Percentiles rank a stretch among this genome's conserved stretches.
Conservation (phyloP, 2,329 filamentous ascomycete genomes). For the Pyrenophora tritici-repentis region DNA sequence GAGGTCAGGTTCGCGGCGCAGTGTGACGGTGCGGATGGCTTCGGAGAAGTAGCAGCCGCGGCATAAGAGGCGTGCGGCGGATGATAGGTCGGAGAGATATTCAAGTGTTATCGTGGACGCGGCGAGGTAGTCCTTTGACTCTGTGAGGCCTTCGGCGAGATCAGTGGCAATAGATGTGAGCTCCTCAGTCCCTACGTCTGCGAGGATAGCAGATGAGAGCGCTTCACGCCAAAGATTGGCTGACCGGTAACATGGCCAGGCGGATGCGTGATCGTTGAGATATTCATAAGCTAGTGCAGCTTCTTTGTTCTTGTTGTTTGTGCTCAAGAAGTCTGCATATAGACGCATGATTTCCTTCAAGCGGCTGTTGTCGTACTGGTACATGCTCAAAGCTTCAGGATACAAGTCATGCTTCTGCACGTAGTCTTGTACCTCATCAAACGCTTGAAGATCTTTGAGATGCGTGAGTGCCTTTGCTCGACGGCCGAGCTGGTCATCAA, state of each 20-base stretch:
- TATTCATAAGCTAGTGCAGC: conserved; percentile 92
- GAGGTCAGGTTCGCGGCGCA: conserved; percentile 64
- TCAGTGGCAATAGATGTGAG: conserved; percentile 71
- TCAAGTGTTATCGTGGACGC: conserved; percentile 82
- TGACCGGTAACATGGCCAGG: conserved; percentile 81
- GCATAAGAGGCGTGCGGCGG: conserved; percentile 78
- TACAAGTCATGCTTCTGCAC: conserved; percentile 80
- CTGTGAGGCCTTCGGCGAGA: conserved; percentile 78
- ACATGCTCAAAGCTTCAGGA: conserved; percentile 74
- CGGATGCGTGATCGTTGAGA: conserved; percentile 72
- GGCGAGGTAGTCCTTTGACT: conserved; percentile 80
- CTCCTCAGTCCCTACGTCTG: conserved; percentile 61
- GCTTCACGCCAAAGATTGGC: conserved; percentile 92
- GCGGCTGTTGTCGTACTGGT: conserved; percentile 76
- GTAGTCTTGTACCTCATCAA: conserved; percentile 80
- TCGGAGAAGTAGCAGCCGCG: conserved; percentile 86
- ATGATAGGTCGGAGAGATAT: conserved; percentile 73
- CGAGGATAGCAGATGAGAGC: conserved; percentile 75
- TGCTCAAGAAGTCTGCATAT: conserved; percentile 78
- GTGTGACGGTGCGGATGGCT: conserved; percentile 76
- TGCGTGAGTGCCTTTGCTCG: conserved; percentile 77
- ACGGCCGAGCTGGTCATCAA: conserved; percentile 85
- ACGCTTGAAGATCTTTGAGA: conserved; percentile 72
- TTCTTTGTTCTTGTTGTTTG: conserved; percentile 77
- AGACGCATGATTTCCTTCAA: conserved; percentile 72